Conservation (phyloP, 208 protist species). For the Leishmania tarentolae region DNA sequence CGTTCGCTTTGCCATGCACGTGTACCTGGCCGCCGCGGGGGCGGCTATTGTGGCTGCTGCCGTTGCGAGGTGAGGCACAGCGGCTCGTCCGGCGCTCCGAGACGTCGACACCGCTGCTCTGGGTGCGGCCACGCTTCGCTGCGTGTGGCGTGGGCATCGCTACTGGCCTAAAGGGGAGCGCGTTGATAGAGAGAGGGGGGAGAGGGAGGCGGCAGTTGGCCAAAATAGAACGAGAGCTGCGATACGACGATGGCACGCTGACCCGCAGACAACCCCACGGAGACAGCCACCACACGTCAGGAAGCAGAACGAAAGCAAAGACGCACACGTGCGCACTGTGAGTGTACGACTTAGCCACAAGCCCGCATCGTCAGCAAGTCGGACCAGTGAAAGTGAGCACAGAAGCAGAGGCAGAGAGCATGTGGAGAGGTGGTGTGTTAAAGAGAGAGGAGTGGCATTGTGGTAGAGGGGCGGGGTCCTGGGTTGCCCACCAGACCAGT, state of each 20-base stretch:
- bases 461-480: background rate
- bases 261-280: background rate
- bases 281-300: background rate
- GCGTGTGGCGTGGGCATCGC: slow-evolving; percentile 30
- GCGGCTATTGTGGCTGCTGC: background rate
- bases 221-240: background rate
- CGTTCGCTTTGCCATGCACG: background rate
- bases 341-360: background rate
- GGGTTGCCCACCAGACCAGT: background rate
- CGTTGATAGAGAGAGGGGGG: background rate
- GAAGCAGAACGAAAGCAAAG: background rate
- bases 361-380: background rate
- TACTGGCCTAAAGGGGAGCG: background rate
- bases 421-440: background rate
- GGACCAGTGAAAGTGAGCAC: background rate
- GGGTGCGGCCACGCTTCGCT: slow-evolving; percentile 27
- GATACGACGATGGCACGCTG: slow-evolving; percentile 4
- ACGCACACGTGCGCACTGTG: background rate
- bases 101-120: background rate
- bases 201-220: background rate
- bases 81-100: no score
- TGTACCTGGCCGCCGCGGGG: background rate
- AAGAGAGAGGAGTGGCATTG: background rate
- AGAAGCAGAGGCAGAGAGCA: background rate
- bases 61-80: background rate